Conservation (phyloP, 2,329 filamentous ascomycete genomes). For the Fusarium anguioides region DNA sequence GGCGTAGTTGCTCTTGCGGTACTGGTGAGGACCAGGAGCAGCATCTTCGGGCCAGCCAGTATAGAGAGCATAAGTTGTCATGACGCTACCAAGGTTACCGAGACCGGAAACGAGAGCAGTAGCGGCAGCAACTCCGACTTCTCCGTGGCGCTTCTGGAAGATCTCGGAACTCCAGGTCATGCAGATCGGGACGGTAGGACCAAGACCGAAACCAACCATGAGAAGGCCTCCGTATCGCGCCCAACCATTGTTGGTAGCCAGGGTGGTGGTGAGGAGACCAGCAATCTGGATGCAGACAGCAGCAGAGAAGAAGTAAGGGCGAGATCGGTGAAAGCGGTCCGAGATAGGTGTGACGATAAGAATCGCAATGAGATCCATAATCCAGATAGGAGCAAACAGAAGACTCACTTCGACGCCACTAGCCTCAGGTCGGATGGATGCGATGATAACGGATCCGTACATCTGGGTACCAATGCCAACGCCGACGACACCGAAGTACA, state of each 20-base stretch:
- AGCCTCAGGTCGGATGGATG: conserved; percentile 78
- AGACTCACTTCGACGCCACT: conserved; percentile 81
- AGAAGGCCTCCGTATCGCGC: conserved; percentile 88
- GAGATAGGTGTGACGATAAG: conserved; percentile 86
- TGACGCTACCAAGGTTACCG: conserved; percentile 86
- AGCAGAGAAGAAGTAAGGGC: conserved; percentile 82
- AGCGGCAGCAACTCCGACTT: conserved; percentile 89
- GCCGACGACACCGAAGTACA: conserved; percentile 96
- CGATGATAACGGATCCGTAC: conserved; percentile 89
- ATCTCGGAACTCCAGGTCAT: conserved; percentile 95
- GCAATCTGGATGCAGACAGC: conserved; percentile 83
- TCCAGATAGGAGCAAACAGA: conserved; percentile 91
- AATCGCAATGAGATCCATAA: conserved; percentile 91
- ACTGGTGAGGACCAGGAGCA: conserved; percentile 74
- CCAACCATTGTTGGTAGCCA: conserved; percentile 78
- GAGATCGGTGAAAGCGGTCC: conserved; percentile 84
- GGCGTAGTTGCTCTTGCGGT: conserved; percentile 83
- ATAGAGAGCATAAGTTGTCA: conserved; percentile 90
- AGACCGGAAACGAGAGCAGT: conserved; percentile 87
- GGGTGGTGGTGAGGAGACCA: conserved; percentile 82
- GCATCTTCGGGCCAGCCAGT: conserved; percentile 85
- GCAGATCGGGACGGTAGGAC: conserved; percentile 89
- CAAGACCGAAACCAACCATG: conserved; percentile 89
- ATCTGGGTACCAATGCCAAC: conserved; percentile 91
- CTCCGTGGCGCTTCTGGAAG: conserved; percentile 88